phyloP scores from a whole-genome alignment of 192 early-diverging fungal genomes.

The Pecoramyces ruminantium region DNA sequence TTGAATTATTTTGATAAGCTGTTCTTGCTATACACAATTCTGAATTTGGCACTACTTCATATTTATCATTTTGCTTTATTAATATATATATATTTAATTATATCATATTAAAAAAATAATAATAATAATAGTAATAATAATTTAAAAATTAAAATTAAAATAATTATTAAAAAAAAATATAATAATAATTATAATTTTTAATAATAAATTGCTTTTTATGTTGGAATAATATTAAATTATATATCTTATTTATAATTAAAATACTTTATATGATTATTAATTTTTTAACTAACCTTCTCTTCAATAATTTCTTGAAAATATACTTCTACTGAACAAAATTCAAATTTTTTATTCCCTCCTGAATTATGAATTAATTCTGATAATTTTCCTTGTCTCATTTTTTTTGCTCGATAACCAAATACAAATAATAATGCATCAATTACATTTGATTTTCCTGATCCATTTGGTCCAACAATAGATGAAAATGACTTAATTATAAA shows the following conservation, averaged over 20 bases:
- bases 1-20: slow-evolving; percentile 45
- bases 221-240: no score
- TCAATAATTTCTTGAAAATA: slow-evolving; percentile 89
- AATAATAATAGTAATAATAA: not conserved
- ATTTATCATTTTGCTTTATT: not conserved
- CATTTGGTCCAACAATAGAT: slow-evolving; percentile 87
- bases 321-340: slow-evolving; percentile 72
- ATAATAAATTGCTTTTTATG: no score
- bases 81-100: not conserved
- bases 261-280: no score
- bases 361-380: slow-evolving; percentile 93
- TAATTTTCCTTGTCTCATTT: slow-evolving; percentile 90
- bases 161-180: no score
- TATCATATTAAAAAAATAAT: not conserved
- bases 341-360: slow-evolving; percentile 44
- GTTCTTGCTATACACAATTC: slow-evolving; percentile 62
- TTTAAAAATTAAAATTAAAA: not conserved
- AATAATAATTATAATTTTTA: no score
- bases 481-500: slow-evolving; percentile 39
- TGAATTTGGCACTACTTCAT: slow-evolving; percentile 18
- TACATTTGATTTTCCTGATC: slow-evolving; percentile 96
- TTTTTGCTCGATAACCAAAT: slow-evolving; percentile 93
- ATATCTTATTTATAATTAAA: no score
- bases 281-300: slow-evolving; percentile 18
- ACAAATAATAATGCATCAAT: slow-evolving; percentile 96